Evolutionary conservation across 2,329 filamentous ascomycete species (phyloP), one percentile per base, ranked within the genome.

Genomic region (Cladosporium phlei): DNA sequence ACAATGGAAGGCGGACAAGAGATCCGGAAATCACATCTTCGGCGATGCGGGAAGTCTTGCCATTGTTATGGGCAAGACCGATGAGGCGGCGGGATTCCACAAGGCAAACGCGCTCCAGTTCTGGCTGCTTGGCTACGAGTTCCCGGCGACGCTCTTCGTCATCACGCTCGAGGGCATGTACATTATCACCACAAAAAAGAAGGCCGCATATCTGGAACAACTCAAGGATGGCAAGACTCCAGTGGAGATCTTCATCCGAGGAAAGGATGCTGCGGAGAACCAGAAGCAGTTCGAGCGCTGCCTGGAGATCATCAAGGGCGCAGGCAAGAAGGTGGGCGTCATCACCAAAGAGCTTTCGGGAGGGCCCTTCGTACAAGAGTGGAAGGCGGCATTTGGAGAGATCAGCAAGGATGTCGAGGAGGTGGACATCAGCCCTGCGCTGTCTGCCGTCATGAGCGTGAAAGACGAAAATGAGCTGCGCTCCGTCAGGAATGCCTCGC

Each of bases 61-160:
- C 59, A 79, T 96, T 50, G 78, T 94, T 65, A 93, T 96, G 79
- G 93, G 93, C 69, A 98, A 96, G 75, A 89, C 89, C 54, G 88
- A 93, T 62, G 90, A 96, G 62, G 78, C 80, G 32, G 85, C 84
- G 53, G 83, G 85, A 60, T 95, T 95, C 61, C 83, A 91, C 70
- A 98, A 98, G 76, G 95, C 90, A 63, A 95, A 95, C 68, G 89
- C 93, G 17, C 85, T 96, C 69, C 93, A 97, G 74, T 95, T 97
- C 70, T 98, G 94, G 94, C 78, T 98, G 46, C 80, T 98, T 52
- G 93, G 93, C 60, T 98, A 98, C 75, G 93, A 98, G 68, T 98
- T 98, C 63, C 93, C 93, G 25, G 90, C 91, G 29, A 98, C 93
- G 0, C 75, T 98, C 54, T 88, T 98, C 75, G 78, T 98, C 43